phyloP scores from a whole-genome alignment of 148 eudicot genomes.

The Fagopyrum tataricum region DNA sequence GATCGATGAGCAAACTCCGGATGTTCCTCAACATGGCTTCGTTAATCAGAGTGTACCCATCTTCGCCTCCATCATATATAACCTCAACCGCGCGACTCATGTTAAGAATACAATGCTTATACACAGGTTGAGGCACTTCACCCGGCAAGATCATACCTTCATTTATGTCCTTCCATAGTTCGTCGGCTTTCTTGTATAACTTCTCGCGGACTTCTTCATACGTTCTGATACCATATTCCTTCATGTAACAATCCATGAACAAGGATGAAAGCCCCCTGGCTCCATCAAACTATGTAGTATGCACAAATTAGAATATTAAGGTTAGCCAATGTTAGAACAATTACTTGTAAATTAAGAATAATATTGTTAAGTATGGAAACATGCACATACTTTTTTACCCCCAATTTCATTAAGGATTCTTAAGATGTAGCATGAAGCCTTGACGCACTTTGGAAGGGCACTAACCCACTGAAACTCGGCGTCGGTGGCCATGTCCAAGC shows the following conservation, averaged over 20 bases:
- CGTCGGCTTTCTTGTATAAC: background rate
- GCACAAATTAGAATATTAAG: background rate
- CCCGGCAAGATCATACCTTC: slow-evolving; percentile 13
- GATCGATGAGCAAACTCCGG: too few relatives aligned
- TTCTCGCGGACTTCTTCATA: slow-evolving; percentile 10
- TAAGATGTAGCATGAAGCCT: background rate
- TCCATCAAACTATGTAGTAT: slow-evolving; percentile 16
- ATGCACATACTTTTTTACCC: slow-evolving; percentile 1
- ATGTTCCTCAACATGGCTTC: too few relatives aligned
- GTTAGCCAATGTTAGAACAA: too few relatives aligned
- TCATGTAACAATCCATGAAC: slow-evolving; percentile 16
- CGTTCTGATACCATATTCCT: background rate
- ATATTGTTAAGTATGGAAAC: background rate
- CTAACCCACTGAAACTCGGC: slow-evolving; percentile 20
- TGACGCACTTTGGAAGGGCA: slow-evolving; percentile 3
- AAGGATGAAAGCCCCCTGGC: slow-evolving; percentile 15
- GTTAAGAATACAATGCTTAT: background rate
- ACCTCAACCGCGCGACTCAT: background rate
- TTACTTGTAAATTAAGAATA: too few relatives aligned
- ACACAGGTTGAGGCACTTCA: slow-evolving; percentile 10
- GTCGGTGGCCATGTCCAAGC: slow-evolving; percentile 16
- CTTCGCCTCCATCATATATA: too few relatives aligned
- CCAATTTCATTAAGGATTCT: slow-evolving; percentile 25
- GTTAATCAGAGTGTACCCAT: too few relatives aligned
- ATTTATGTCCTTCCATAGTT: slow-evolving; percentile 20